These are phyloP conservation scores for Pythium coloratum DNA, from an alignment of 352 stramenopile genomes.

Conservation along the genomic window DNA sequence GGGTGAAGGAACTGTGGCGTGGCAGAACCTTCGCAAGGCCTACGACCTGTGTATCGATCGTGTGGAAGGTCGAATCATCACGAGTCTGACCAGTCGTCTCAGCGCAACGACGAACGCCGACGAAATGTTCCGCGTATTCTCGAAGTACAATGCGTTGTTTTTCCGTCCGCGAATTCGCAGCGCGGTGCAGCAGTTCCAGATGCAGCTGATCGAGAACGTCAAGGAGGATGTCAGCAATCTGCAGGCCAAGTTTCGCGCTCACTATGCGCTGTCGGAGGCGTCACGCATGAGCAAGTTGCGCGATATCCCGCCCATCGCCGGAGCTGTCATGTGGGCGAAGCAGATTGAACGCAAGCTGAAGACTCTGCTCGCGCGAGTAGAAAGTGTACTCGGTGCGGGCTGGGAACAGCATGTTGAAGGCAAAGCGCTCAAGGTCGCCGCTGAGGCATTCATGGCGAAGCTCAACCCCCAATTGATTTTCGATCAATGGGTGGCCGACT, in stretches of 20 bases:
- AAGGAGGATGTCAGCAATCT: slow-evolving; percentile 96
- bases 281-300: slow-evolving; percentile 93
- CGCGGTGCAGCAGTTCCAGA: slow-evolving; percentile 99
- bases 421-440: slow-evolving; percentile 92
- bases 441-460: slow-evolving; percentile 86
- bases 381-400: slow-evolving; percentile 95
- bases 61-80: slow-evolving; percentile 92
- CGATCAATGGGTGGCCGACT: slow-evolving; percentile 92
- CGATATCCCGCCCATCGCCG: slow-evolving; percentile 97
- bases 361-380: slow-evolving; percentile 94
- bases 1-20: slow-evolving; percentile 73
- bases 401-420: slow-evolving; percentile 98
- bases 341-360: slow-evolving; percentile 99
- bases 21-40: slow-evolving; percentile 85
- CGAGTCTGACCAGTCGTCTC: slow-evolving; percentile 85
- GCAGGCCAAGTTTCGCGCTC: slow-evolving; percentile 92
- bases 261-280: slow-evolving; percentile 97
- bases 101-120: slow-evolving; percentile 91
- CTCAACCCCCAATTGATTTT: slow-evolving; percentile 93
- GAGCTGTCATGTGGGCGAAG: slow-evolving; percentile 99
- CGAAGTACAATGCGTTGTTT: slow-evolving; percentile 98
- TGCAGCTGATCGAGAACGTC: slow-evolving; percentile 98
- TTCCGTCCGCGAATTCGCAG: slow-evolving; percentile 93
- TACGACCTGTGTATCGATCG: slow-evolving; percentile 92
- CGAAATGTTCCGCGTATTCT: slow-evolving; percentile 97